Evolutionary conservation across 352 stramenopile species (phyloP), one percentile per base, ranked within the genome.

Genomic region (Globisporangium perplexum): DNA sequence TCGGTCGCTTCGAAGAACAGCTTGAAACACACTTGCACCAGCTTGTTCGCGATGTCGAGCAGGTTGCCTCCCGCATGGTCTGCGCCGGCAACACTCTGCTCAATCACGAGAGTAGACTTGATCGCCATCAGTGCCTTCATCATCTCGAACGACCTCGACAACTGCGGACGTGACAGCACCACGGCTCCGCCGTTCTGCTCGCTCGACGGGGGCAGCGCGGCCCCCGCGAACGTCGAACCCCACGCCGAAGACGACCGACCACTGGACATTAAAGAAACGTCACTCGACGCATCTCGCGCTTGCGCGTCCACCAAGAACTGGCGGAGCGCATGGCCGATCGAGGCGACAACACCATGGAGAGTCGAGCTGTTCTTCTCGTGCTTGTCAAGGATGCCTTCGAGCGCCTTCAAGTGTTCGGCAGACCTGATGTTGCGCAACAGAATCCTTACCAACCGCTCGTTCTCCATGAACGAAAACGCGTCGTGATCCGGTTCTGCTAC

Each of bases 401-500:
- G 62, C 11, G 68, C 23, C 22, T 77, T 65, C 5, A 90, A 50
- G 23, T 74, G 73, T 41, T 76, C 62, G n/a, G 72, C 68, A 1
- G 72, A 77, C 41, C 74, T 71, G 47, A 92, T 76, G 55, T 75
- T 94, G 39, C 79, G 77, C 30, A 83, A 54, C 22, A 94, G 67
- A 53, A 90, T 88, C 42, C 71, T 77, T 18, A 83, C 72, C 26
- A 94, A 63, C 17, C 79, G 77, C 51, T 90, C 76, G 11, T 90
- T 92, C 50, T 94, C 82, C 56, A 81, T 69, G 18, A 93, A 80
- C 2, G 59, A 76, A 52, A 78, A 89, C 26, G 57, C 7, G 10
- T 43, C 45, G 35, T 35, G 11, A 0, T 17, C 33, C 12, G 35
- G 24, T 3, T 56, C 38, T 2, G 1, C 22, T 41, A 30, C 7